Evolutionary conservation across 176 grass and related monocot species (phyloP), one percentile per base, ranked within the genome.

Genomic region (Musa schizocarpa): DNA sequence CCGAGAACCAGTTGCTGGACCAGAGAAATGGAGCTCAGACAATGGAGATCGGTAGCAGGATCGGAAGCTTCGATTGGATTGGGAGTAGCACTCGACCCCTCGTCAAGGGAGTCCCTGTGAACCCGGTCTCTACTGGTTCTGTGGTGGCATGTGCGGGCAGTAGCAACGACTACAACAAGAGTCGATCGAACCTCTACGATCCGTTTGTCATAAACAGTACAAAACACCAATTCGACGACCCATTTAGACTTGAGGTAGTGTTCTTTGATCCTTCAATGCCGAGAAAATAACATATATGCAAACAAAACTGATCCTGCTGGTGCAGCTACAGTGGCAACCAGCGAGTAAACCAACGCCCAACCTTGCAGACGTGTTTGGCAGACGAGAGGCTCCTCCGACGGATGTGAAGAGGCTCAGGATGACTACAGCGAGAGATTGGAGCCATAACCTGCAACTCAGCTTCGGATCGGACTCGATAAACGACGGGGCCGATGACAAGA

Each of bases 381-480:
- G 48, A 63, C 72, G 29, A 61, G 77, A 87, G 49, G 65, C 8
- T 14, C 53, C 70, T 9, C 54, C 59, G 52, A 50, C 56, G 0
- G 58, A 82, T 23, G 9, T 22, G n/a, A 93, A 90, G 76, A 81
- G 74, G 69, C 54, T 79, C 13, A 79, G 52, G 63, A 54, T 76
- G 56, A 56, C 65, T 9, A 76, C 78, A 63, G 53, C 7, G 65
- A 78, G 56, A 57, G 86, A 74, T 9, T 64, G 63, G 50, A 76
- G 55, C 13, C 81, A 83, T 7, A 61, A 94, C 75, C 62, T 98
- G 81, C 76, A 94, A 55, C 84, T 98, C 65, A 89, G 84, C 64
- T 80, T 98, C 55, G 87, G 80, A 14, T 84, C 90, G 0, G 73
- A 77, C 56, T 51, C 80, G 8, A 74, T 5, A 65, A 48, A 71